Percentiles rank a stretch among this genome's conserved stretches.
Evolutionary conservation across 305 asterid genomes (phyloP).

Genomic region (Solanum aculeatissimum): DNA sequence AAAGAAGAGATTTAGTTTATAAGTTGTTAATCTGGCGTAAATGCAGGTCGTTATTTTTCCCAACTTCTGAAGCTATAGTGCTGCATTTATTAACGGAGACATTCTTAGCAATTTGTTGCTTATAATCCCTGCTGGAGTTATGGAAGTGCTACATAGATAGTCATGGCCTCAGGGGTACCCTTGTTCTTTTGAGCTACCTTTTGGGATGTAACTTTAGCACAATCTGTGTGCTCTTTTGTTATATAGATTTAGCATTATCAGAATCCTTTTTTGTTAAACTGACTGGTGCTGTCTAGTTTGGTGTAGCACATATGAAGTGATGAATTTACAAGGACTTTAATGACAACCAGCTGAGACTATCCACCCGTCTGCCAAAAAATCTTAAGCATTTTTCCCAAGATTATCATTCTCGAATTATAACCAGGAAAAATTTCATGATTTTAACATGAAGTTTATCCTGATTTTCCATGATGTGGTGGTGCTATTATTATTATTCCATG

Average conservation of each 20-base stretch:
- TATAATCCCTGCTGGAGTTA: neutral
- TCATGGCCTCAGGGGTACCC: neutral
- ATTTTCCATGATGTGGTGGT: no score
- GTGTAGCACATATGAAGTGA: no score
- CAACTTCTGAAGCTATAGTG: neutral
- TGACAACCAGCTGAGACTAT: neutral
- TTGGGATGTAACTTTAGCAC: neutral
- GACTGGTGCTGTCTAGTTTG: no score
- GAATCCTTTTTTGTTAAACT: no score
- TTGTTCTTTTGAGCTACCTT: neutral
- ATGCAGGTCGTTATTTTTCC: neutral
- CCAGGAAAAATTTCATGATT: no score
- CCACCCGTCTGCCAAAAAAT: neutral
- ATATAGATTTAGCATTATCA: neutral
- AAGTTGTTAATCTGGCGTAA: neutral
- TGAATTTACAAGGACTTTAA: no score
- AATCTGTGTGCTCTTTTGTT: neutral
- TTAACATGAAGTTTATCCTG: no score
- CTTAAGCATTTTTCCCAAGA: no score
- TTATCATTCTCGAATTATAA: no score
- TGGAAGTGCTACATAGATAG: neutral
- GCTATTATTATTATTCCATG: no score
- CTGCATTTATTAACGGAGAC: neutral
- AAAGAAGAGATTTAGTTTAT: neutral
- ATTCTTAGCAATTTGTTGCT: neutral